Evolutionary conservation across 805 yeast genomes (phyloP), one percentile per base, ranked within the genome.

Genomic region (Metschnikowia borealis): DNA sequence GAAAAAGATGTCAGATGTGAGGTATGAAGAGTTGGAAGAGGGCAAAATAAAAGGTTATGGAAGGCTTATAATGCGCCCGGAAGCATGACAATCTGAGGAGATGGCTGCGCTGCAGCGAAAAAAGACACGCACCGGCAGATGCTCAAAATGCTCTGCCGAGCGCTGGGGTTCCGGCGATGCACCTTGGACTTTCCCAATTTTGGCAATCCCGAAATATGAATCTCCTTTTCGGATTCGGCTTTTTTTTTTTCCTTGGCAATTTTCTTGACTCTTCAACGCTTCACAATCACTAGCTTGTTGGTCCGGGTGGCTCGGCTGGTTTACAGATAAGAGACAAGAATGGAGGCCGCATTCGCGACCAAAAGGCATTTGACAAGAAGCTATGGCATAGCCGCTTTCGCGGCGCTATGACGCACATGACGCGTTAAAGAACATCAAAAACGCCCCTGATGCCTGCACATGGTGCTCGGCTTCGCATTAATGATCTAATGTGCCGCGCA

Each of bases 391-490:
- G 23, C 44, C 14, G 21, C 29, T 18, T 31, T 41, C 36, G 44
- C 44, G 44, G 32, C 29, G 36, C 20, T 6, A 15, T 20, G 39
- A 18, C 21, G 38, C 15, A 36, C 46, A 10, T 26, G 8, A 5
- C 29, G 11, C 38, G 46, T 21, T 15, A 10, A 35, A 13, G 14
- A 26, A 35, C 33, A 39, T 35, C 46, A 35, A 44, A 36, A 36
- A 35, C 39, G 46, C 46, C 46, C 39, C 46, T 35, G 33, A 31
- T 3, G 20, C 26, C 29, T 34, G 46, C 46, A 44, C n/a, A 32
- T 26, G 29, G 5, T 11, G 29, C 29, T 26, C 17, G 20, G 20
- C n/a, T n/a, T 39, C 15, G 17, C 31, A 6, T 26, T 10, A 26
- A 26, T 26, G 5, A 26, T 26, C 11, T 26, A 26, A 26, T 26